Evolutionary conservation across 106 monocot genomes (phyloP), one percentile per base, ranked within the genome.

Genomic region (Alisma plantagoaquatica): DNA sequence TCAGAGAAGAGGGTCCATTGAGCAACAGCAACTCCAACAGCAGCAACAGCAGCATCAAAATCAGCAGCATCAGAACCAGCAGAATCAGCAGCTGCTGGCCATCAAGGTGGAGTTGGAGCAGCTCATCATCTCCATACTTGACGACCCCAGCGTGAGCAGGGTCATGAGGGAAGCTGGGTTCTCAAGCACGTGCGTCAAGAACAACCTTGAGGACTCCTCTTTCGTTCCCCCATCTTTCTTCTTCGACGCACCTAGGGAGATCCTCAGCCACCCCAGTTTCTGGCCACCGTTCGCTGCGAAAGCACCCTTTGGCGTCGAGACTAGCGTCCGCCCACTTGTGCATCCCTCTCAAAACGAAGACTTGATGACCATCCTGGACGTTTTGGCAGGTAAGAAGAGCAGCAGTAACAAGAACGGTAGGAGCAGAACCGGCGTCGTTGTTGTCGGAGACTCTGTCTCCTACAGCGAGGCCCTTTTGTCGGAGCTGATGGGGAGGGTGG

Each of bases 91-190:
- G 26, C 53, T 83, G 9, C 38, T 93, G 27, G 77, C 80, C 42
- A 64, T 87, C 41, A 94, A 87, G 54, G 87, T 94, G 2, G 83
- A 94, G 77, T 42, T 94, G n/a, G 93, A 88, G 51, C 93, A 94
- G 73, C 83, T 94, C 43, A 72, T 88, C 31, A 72, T 87, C 53
- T 94, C 93, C 51, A 87, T 94, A 26, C 62, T 94, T 8, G 93
- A 94, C 23, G 93, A 94, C 49, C 93, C 93, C 19, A 87, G 93
- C 53, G 93, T 94, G 9, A 94, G 93, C 59, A 75, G 93, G 50
- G 93, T 94, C n/a, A 94, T 94, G 93, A 75, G 73, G 35, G 93
- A 94, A 70, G 93, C 87, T 27, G 93, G 93, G 2, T 94, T 87
- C 68, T 94, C 87, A n/a, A 94, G 93, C 62, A 73, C 80, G 49